These are phyloP conservation scores for Chrysopogon serrulatus DNA, from an alignment of 176 grass and related monocot genomes.

Conservation along the genomic window DNA sequence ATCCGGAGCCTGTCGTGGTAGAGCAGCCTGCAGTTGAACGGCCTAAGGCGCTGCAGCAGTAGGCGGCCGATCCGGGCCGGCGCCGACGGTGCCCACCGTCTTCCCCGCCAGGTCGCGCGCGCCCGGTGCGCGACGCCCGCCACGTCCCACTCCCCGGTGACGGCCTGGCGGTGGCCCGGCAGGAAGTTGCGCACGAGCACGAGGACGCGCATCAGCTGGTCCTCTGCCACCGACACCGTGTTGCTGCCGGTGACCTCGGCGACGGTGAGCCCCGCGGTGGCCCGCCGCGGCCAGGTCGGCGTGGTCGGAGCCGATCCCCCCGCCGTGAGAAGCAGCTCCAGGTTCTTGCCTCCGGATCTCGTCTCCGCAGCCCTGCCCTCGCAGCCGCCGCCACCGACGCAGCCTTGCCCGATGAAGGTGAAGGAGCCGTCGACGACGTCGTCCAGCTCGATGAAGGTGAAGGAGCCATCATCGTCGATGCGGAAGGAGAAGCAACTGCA, in stretches of 20 bases:
- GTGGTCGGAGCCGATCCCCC: constrained; percentile 44
- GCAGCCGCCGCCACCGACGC: too few relatives aligned
- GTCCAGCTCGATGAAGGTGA: too few relatives aligned
- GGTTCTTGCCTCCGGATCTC: too few relatives aligned
- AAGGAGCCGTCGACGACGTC: too few relatives aligned
- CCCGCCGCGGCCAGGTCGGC: constrained; percentile 17
- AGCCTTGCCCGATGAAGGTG: too few relatives aligned
- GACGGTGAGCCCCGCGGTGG: constrained; percentile 27
- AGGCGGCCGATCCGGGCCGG: constrained; percentile 40
- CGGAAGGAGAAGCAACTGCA: too few relatives aligned
- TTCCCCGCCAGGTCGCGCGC: constrained; percentile 47
- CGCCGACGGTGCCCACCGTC: constrained; percentile 49
- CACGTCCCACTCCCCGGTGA: constrained; percentile 42
- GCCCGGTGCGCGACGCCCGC: constrained; percentile 41
- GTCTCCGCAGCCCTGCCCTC: too few relatives aligned
- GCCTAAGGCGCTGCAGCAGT: constrained; percentile 37
- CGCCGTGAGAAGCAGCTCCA: constrained; percentile 42
- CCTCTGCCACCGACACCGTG: constrained; percentile 56
- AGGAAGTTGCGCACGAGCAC: constrained; percentile 52
- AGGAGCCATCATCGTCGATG: too few relatives aligned
- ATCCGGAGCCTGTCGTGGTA: constrained; percentile 43
- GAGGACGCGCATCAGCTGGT: constrained; percentile 50
- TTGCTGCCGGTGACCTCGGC: constrained; percentile 60
- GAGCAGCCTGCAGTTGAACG: constrained; percentile 43
- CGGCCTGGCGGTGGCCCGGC: constrained; percentile 32